Evolutionary conservation across 106 monocot genomes (phyloP).

Genomic region (Dendrobium officinale): DNA sequence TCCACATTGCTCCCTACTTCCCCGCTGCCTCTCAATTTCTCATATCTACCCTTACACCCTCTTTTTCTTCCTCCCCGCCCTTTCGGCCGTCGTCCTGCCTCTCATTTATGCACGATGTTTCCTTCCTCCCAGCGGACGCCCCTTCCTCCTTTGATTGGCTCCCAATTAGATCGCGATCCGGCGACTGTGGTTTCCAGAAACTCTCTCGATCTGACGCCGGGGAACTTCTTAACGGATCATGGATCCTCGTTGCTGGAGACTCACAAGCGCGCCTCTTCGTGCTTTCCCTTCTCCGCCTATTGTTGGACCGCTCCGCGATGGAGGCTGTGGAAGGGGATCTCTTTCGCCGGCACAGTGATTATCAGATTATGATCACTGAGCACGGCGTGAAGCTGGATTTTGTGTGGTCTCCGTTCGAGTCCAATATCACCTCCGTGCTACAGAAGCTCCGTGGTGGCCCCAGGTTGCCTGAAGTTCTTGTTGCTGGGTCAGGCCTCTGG

Average conservation of each 20-base stretch:
- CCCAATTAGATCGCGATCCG: conserved; percentile 14
- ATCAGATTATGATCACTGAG: conserved; percentile 33
- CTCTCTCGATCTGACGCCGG: conserved; percentile 32
- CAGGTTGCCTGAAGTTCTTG: conserved; percentile 47
- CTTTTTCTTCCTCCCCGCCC: conserved; percentile 11
- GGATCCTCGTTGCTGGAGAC: conserved; percentile 71
- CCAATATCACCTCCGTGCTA: conserved; percentile 49
- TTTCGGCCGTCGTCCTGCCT: conserved; percentile 14
- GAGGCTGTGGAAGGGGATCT: conserved; percentile 42
- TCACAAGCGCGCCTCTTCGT: conserved; percentile 71
- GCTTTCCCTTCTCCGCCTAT: conserved; percentile 43
- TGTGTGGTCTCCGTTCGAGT: conserved; percentile 78
- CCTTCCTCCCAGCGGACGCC: conserved; percentile 5
- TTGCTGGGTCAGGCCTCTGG: conserved; percentile 88
- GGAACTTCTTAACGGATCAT: conserved; percentile 58
- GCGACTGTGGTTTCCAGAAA: conserved; percentile 38
- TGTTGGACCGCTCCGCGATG: conserved; percentile 30
- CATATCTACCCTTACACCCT: conserved; percentile 8
- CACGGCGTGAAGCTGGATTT: conserved; percentile 48
- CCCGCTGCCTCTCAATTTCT: conserved; percentile 19
- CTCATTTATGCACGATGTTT: conserved; percentile 24
- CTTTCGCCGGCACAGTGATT: conserved; percentile 85
- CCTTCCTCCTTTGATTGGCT: conserved; percentile 21
- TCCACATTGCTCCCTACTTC: conserved; percentile 61
- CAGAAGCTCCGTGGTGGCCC: neutral